Percentiles rank a stretch among this genome's conserved stretches.
Conservation (phyloP, 2,329 filamentous ascomycete genomes). For the Colletotrichum tofieldiae region DNA sequence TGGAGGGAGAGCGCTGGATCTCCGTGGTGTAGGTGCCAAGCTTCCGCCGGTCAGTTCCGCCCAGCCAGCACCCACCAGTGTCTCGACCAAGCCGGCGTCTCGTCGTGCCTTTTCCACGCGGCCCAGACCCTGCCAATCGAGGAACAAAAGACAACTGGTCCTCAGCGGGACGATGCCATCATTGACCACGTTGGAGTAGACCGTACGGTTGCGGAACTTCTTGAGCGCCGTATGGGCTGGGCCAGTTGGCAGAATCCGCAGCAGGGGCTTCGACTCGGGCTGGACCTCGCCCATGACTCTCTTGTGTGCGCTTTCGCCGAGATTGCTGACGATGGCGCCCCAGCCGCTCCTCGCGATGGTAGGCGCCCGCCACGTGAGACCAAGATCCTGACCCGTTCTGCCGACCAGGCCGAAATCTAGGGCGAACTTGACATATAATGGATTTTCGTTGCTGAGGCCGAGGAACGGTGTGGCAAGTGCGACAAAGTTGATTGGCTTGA, state of each 20-base stretch:
- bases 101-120: slow-evolving; percentile 94
- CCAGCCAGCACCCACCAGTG: slow-evolving; percentile 94
- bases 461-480: slow-evolving; percentile 89
- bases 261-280: slow-evolving; percentile 88
- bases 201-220: slow-evolving; percentile 90
- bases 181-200: slow-evolving; percentile 98
- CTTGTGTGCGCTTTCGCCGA: slow-evolving; percentile 78
- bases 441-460: slow-evolving; percentile 96
- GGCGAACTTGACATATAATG: slow-evolving; percentile 96
- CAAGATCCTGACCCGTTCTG: slow-evolving; percentile 95
- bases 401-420: slow-evolving; percentile 96
- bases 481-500: slow-evolving; percentile 92
- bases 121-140: slow-evolving; percentile 95
- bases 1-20: slow-evolving; percentile 60
- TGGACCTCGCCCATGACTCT: slow-evolving; percentile 73
- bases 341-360: slow-evolving; percentile 88
- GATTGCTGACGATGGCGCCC: slow-evolving; percentile 87
- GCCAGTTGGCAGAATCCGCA: slow-evolving; percentile 91
- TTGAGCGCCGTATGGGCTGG: slow-evolving; percentile 90
- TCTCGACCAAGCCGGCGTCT: slow-evolving; percentile 93
- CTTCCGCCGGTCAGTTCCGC: slow-evolving; percentile 88
- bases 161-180: slow-evolving; percentile 96
- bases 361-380: slow-evolving; percentile 93
- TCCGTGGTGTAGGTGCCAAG: slow-evolving; percentile 61
- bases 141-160: slow-evolving; percentile 95